Conservation (phyloP, 75 land plant species). For the Sequoiadendron giganteum region DNA sequence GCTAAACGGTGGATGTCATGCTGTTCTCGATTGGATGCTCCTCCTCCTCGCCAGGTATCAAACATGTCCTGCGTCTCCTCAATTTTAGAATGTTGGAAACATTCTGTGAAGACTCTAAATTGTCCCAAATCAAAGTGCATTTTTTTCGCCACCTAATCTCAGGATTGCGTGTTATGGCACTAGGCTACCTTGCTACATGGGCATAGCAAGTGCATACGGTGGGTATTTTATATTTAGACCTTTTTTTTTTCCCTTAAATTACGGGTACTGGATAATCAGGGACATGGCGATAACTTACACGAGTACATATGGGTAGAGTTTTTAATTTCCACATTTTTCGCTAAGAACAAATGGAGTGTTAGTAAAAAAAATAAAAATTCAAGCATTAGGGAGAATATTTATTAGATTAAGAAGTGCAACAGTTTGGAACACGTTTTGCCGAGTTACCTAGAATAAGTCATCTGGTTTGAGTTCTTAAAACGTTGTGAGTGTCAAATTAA, state of each 20-base stretch:
- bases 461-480: too few relatives aligned
- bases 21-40: constrained; percentile 3
- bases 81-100: background rate
- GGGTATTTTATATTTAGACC: background rate
- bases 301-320: too few relatives aligned
- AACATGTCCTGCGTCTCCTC: background rate
- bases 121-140: background rate
- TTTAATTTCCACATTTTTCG: too few relatives aligned
- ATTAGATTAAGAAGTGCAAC: background rate
- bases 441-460: too few relatives aligned
- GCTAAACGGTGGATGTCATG: background rate
- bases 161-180: background rate
- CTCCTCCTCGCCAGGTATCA: constrained; percentile 4
- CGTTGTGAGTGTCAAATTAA: too few relatives aligned
- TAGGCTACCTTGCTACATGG: background rate
- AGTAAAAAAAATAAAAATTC: background rate
- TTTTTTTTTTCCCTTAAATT: too few relatives aligned
- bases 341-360: too few relatives aligned
- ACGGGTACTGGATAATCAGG: too few relatives aligned
- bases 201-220: background rate
- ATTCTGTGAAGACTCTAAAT: background rate
- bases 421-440: background rate
- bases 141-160: background rate
- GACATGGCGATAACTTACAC: too few relatives aligned
- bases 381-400: background rate